These are phyloP conservation scores for Lichtheimia ramosa DNA, from an alignment of 371 early-diverging fungal species.

Conservation along the genomic window DNA sequence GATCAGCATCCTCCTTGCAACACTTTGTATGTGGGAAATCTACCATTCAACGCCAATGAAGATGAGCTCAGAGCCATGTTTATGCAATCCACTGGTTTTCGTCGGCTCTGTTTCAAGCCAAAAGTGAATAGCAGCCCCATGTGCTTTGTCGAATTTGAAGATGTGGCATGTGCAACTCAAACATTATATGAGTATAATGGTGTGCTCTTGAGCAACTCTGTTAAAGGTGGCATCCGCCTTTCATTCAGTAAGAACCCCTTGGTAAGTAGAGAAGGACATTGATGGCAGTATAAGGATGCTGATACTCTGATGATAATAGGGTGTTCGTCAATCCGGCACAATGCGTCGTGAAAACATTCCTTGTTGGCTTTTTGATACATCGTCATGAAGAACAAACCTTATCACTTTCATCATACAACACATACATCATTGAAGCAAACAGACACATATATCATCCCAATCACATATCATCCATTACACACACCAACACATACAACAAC, in stretches of 20 bases:
- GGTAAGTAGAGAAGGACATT: neutral
- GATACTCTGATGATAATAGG: too few species aligned
- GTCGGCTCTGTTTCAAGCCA: constrained; percentile 80
- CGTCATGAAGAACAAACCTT: too few species aligned
- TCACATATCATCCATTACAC: too few species aligned
- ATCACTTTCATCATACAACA: too few species aligned
- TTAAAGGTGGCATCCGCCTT: constrained; percentile 90
- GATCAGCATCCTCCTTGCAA: constrained; percentile 97
- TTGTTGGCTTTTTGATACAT: too few species aligned
- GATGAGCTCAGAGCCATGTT: constrained; percentile 84
- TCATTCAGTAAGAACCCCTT: constrained; percentile 92
- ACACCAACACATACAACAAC: too few species aligned
- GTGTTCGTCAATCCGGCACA: too few species aligned
- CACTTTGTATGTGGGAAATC: constrained; percentile 95
- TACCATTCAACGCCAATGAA: constrained; percentile 81
- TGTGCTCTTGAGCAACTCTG: constrained; percentile 74
- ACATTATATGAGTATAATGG: constrained; percentile 86
- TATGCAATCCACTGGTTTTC: constrained; percentile 75
- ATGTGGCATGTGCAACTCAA: constrained; percentile 80
- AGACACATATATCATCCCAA: too few species aligned
- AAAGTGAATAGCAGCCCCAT: constrained; percentile 86
- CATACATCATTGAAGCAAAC: too few species aligned
- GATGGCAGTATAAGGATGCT: neutral
- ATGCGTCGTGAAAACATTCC: too few species aligned
- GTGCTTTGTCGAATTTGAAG: constrained; percentile 93